A percentile compares a stretch with the other conserved stretches of the same genome.
These are phyloP conservation scores for Tulasnella sp. DNA, from an alignment of 768 basidiomycete species.

Conservation along the genomic window DNA sequence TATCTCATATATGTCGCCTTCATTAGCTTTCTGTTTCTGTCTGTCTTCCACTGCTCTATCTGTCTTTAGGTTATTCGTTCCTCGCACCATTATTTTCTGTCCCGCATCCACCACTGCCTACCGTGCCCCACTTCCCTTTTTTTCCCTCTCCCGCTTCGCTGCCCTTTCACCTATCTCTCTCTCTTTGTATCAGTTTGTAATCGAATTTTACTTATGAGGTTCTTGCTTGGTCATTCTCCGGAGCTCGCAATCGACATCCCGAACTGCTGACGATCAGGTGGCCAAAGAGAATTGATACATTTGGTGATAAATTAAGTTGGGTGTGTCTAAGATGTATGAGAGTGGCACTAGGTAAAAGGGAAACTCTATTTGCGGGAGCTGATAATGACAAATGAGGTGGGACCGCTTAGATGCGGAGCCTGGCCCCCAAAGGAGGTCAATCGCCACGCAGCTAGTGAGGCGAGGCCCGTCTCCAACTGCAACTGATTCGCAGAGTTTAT, in stretches of 20 bases:
- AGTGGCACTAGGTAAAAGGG: neutral
- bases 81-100: neutral
- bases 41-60: neutral
- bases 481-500: neutral
- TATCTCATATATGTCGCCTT: neutral
- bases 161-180: neutral
- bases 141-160: neutral
- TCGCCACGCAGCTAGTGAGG: neutral
- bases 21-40: neutral
- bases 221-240: neutral
- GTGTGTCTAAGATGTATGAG: neutral
- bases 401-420: neutral
- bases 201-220: neutral
- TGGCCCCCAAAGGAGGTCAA: neutral
- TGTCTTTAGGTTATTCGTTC: neutral
- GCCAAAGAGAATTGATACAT: neutral
- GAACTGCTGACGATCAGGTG: neutral
- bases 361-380: slow-evolving; percentile 2
- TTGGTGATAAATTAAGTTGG: neutral
- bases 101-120: neutral
- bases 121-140: neutral
- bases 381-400: slow-evolving; percentile 1
- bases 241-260: neutral
- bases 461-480: neutral
- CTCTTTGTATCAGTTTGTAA: slow-evolving; percentile 2